Evolutionary conservation across 108 stramenopile species (phyloP).

Genomic region (Bacterosira constricta): DNA sequence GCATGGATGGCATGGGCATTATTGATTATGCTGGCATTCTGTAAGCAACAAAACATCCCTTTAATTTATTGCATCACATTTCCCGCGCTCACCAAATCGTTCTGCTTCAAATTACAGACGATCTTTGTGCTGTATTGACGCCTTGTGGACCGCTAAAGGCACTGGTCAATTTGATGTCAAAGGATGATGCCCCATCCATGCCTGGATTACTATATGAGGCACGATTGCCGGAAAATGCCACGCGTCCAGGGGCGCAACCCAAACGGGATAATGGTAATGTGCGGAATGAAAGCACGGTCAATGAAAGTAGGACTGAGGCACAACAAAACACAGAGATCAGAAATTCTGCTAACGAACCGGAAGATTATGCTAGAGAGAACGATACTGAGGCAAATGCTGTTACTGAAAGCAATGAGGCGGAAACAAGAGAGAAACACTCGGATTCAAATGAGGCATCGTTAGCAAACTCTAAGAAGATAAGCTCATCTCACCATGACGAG

Average conservation of each 20-base stretch:
- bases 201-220: conserved; percentile 98
- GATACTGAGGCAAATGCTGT: background rate
- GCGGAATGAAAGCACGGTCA: background rate
- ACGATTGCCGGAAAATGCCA: conserved; percentile 55
- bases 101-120: too few species aligned
- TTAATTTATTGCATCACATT: too few species aligned
- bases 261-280: background rate
- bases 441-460: too few species aligned
- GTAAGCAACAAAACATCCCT: too few species aligned
- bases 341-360: background rate
- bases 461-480: too few species aligned
- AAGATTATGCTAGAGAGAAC: background rate
- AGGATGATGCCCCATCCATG: conserved; percentile 85
- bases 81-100: too few species aligned
- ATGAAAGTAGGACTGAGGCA: background rate
- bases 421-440: background rate
- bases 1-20: conserved; percentile 97
- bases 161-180: conserved; percentile 85
- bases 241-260: conserved; percentile 30
- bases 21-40: conserved; percentile 92
- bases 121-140: conserved; percentile 93
- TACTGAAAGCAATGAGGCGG: background rate
- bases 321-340: background rate
- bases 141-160: conserved; percentile 95
- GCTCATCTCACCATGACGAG: too few species aligned